phyloP scores from a whole-genome alignment of 2,329 filamentous ascomycete genomes.

The Hawksworthiomyces lignivorus region DNA sequence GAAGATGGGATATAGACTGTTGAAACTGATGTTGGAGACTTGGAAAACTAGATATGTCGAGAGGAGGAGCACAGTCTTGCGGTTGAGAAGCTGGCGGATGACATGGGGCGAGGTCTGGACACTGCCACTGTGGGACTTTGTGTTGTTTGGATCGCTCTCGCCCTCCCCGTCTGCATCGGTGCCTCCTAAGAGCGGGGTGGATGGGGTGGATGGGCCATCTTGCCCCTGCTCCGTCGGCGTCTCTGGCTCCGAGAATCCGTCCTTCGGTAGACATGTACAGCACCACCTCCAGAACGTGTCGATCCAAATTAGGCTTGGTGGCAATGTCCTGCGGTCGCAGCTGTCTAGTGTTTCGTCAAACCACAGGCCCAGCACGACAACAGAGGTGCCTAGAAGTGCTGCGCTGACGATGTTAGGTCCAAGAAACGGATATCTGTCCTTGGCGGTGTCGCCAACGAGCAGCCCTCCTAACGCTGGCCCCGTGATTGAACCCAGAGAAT shows the following conservation, averaged over 20 bases:
- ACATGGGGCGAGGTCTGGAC: too few relatives aligned
- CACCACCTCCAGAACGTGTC: slow-evolving; percentile 23
- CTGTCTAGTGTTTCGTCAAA: slow-evolving; percentile 78
- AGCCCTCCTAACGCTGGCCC: slow-evolving; percentile 87
- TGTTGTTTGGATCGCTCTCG: slow-evolving; percentile 27
- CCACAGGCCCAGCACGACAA: slow-evolving; percentile 68
- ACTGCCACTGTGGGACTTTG: slow-evolving; percentile 31
- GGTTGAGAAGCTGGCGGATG: slow-evolving; percentile 60
- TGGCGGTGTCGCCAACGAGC: slow-evolving; percentile 57
- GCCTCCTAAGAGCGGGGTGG: slow-evolving; percentile 2
- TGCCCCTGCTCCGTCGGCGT: slow-evolving; percentile 16
- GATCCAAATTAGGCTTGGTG: slow-evolving; percentile 22
- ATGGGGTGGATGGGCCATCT: slow-evolving; percentile 8
- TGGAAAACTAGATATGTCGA: slow-evolving; percentile 89
- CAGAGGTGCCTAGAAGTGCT: slow-evolving; percentile 60
- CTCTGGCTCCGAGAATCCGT: neutral
- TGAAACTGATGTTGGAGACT: slow-evolving; percentile 88
- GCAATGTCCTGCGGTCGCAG: slow-evolving; percentile 15
- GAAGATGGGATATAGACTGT: slow-evolving; percentile 91
- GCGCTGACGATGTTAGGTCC: slow-evolving; percentile 76
- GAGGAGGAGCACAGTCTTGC: slow-evolving; percentile 75
- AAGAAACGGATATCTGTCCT: slow-evolving; percentile 69
- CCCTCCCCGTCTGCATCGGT: slow-evolving; percentile 15
- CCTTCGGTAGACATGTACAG: neutral
- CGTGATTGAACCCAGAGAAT: slow-evolving; percentile 87